Percentiles rank a stretch among this genome's conserved stretches.
These are phyloP conservation scores for Phytophthora palmivora DNA, from an alignment of 352 stramenopile species.

Conservation along the genomic window DNA sequence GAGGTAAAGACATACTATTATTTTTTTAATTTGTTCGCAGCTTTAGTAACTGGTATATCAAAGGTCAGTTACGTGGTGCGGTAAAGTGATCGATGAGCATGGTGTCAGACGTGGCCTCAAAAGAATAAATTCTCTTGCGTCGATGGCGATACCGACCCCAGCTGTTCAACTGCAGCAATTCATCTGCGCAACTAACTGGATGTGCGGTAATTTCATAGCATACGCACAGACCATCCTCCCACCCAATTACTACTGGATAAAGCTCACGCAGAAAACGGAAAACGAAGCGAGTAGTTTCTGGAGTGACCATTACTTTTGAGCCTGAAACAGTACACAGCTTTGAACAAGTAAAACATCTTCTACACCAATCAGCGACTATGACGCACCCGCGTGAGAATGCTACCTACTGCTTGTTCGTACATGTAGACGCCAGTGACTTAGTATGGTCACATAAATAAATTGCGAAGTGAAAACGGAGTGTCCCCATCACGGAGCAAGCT, in stretches of 20 bases:
- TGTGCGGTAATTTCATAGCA: background rate
- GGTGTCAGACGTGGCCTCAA: slow-evolving; percentile 1
- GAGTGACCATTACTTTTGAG: background rate
- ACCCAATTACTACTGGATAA: background rate
- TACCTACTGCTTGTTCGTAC: slow-evolving; percentile 9
- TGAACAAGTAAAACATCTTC: background rate
- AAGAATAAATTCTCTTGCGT: background rate
- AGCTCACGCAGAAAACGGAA: background rate
- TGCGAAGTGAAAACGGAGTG: background rate
- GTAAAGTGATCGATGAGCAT: slow-evolving; percentile 5
- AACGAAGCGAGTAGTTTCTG: slow-evolving; percentile 1
- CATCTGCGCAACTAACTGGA: slow-evolving; percentile 9
- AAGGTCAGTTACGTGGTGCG: slow-evolving; percentile 3
- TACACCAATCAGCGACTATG: background rate
- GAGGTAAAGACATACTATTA: slow-evolving; percentile 5
- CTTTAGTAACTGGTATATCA: slow-evolving; percentile 25
- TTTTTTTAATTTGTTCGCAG: slow-evolving; percentile 27
- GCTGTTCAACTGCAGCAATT: slow-evolving; percentile 9
- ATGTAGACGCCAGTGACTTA: background rate
- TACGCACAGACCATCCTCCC: background rate
- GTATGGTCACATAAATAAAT: background rate
- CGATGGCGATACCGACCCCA: background rate
- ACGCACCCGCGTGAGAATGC: background rate
- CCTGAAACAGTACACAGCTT: background rate
- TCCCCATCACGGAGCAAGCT: background rate